These are phyloP conservation scores for Nissolia schottii DNA, from an alignment of 306 rosid species.

Conservation along the genomic window DNA sequence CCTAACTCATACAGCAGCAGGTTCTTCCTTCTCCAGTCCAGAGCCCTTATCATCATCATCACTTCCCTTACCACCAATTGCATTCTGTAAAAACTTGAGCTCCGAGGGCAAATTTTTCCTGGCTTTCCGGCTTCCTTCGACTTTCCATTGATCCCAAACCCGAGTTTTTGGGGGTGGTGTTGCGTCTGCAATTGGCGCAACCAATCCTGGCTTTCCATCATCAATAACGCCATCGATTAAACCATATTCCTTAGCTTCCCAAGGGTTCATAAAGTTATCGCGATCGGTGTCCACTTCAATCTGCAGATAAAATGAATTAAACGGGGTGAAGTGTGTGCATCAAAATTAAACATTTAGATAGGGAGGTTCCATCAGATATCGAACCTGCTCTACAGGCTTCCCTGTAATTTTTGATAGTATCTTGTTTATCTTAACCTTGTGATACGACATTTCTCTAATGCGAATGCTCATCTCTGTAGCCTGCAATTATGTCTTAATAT, in stretches of 20 bases:
- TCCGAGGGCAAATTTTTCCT: conserved; percentile 74
- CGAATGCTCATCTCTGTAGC: conserved; percentile 75
- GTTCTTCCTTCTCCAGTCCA: conserved; percentile 43
- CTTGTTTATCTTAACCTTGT: conserved; percentile 84
- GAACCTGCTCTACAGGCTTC: conserved; percentile 72
- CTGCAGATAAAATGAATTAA: conserved; percentile 36
- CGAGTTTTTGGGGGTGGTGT: conserved; percentile 70
- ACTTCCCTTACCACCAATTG: conserved; percentile 27
- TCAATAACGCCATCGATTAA: conserved; percentile 79
- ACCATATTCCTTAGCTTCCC: conserved; percentile 95
- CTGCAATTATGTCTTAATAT: conserved; percentile 40
- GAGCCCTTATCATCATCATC: conserved; percentile 42
- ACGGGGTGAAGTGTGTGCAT: not conserved
- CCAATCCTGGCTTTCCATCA: conserved; percentile 89
- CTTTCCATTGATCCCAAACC: conserved; percentile 54
- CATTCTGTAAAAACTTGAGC: conserved; percentile 38
- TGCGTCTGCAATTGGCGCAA: conserved; percentile 73
- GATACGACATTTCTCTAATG: conserved; percentile 78
- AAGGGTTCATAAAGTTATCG: conserved; percentile 87
- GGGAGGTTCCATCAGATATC: conserved; percentile 4
- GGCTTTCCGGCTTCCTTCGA: conserved; percentile 52
- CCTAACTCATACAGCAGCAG: conserved; percentile 50
- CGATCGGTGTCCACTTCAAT: conserved; percentile 75
- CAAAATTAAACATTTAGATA: not conserved
- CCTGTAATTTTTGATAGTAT: conserved; percentile 80